A percentile compares a stretch with the other conserved stretches of the same genome.
These are phyloP conservation scores for Globisporangium mamillatum DNA, from an alignment of 352 stramenopile genomes.

Conservation along the genomic window DNA sequence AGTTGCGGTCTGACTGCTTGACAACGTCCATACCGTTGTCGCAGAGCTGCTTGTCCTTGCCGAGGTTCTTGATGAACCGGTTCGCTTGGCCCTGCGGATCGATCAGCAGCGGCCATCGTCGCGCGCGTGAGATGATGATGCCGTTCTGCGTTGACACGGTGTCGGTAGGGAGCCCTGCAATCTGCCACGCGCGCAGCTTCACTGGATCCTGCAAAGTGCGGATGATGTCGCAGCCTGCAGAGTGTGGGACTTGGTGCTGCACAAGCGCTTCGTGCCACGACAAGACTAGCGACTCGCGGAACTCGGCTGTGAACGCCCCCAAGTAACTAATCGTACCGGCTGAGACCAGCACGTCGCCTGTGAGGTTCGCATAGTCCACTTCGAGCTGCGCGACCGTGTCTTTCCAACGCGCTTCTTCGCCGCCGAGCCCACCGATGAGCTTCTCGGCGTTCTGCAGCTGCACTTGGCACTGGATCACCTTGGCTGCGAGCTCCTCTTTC, in stretches of 20 bases:
- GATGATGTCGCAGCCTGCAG: constrained; percentile 83
- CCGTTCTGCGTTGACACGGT: constrained; percentile 93
- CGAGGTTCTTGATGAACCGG: constrained; percentile 89
- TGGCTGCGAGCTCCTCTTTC: constrained; percentile 88
- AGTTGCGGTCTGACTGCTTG: constrained; percentile 87
- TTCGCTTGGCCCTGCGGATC: constrained; percentile 92
- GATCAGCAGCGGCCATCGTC: constrained; percentile 88
- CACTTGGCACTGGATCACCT: constrained; percentile 89
- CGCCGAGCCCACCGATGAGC: constrained; percentile 79
- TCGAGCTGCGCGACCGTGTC: constrained; percentile 74
- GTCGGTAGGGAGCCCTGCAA: constrained; percentile 83
- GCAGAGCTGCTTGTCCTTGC: constrained; percentile 77
- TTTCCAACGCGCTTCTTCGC: constrained; percentile 84
- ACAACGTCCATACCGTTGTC: constrained; percentile 92
- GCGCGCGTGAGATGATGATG: constrained; percentile 85
- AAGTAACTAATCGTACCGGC: constrained; percentile 87
- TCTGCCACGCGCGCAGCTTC: constrained; percentile 87
- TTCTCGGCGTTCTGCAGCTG: constrained; percentile 87
- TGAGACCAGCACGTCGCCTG: constrained; percentile 83
- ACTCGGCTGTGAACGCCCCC: constrained; percentile 85
- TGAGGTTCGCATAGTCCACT: constrained; percentile 75
- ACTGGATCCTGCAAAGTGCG: constrained; percentile 84
- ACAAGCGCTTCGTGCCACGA: constrained; percentile 67
- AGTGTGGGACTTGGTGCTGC: constrained; percentile 66
- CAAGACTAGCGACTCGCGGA: constrained; percentile 64